Conservation (phyloP, 495 filamentous ascomycete species). For the Elaphomyces granulatus region DNA sequence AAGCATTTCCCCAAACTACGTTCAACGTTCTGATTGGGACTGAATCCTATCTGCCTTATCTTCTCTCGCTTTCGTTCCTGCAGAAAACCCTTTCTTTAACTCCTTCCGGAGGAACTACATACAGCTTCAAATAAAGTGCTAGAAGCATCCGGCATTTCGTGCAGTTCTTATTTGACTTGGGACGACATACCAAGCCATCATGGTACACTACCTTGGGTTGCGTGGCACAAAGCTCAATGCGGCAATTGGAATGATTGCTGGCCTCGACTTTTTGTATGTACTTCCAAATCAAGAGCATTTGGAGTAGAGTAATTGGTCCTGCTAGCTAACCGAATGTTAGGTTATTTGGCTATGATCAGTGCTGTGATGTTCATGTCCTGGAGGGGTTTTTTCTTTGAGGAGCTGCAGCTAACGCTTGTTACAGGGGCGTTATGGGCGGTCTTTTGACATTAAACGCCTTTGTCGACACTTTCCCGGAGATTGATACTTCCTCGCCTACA, state of each 20-base stretch:
- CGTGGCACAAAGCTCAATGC: slow-evolving; percentile 48
- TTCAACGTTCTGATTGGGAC: too few species aligned
- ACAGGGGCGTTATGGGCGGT: slow-evolving; percentile 42
- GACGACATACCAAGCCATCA: neutral
- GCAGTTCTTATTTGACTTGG: too few species aligned
- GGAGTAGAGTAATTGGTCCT: neutral
- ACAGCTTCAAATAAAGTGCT: too few species aligned
- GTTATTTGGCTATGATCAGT: slow-evolving; percentile 27
- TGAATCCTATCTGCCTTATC: neutral
- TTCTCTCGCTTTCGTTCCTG: too few species aligned
- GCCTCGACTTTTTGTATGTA: slow-evolving; percentile 47
- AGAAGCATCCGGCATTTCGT: too few species aligned
- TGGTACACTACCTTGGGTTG: slow-evolving; percentile 40
- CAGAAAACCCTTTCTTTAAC: neutral
- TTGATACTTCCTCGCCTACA: slow-evolving; percentile 30
- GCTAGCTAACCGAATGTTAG: slow-evolving; percentile 9
- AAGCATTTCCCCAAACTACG: too few species aligned
- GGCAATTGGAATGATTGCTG: slow-evolving; percentile 51
- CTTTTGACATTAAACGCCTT: slow-evolving; percentile 42
- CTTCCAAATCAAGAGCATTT: neutral
- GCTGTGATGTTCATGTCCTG: too few species aligned
- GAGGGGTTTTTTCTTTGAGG: too few species aligned
- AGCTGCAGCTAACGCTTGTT: slow-evolving; percentile 8
- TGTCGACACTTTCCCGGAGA: slow-evolving; percentile 39
- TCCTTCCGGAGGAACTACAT: too few species aligned